Evolutionary conservation across 2,329 filamentous ascomycete species (phyloP).

Genomic region (Leptographium lundbergii): DNA sequence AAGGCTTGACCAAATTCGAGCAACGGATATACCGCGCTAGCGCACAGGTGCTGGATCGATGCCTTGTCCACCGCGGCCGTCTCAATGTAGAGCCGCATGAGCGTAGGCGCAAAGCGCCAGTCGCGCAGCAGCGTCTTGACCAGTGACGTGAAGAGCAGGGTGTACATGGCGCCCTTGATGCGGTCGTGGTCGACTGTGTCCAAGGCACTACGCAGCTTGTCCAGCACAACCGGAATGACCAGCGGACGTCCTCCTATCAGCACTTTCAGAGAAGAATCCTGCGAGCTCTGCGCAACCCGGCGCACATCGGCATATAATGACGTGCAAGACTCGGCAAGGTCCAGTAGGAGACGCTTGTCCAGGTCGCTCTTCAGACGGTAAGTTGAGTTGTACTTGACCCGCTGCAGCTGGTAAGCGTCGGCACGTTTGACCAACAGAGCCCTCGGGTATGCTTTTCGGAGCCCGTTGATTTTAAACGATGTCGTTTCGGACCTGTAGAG

Average conservation of each 20-base stretch:
- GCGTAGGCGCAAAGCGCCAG: constrained; percentile 87
- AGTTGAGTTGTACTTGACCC: constrained; percentile 86
- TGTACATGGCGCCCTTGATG: constrained; percentile 92
- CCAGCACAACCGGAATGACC: constrained; percentile 78
- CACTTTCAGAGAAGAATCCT: constrained; percentile 86
- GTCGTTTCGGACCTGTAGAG: constrained; percentile 78
- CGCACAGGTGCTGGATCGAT: constrained; percentile 82
- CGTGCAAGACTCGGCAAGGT: constrained; percentile 79
- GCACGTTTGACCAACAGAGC: constrained; percentile 86
- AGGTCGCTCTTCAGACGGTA: constrained; percentile 81
- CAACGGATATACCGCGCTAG: constrained; percentile 69
- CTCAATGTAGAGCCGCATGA: constrained; percentile 81
- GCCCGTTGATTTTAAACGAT: constrained; percentile 86
- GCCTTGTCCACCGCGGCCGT: constrained; percentile 85
- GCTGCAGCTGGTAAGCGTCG: constrained; percentile 86
- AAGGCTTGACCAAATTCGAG: constrained; percentile 85
- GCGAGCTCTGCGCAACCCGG: constrained; percentile 81
- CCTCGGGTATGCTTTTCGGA: constrained; percentile 84
- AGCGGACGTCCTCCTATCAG: constrained; percentile 78
- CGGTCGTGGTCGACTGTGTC: constrained; percentile 71
- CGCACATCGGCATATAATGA: constrained; percentile 92
- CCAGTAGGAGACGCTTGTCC: constrained; percentile 71
- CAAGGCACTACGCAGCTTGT: constrained; percentile 65
- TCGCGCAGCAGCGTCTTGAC: constrained; percentile 79
- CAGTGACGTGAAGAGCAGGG: constrained; percentile 76